A percentile compares a stretch with the other conserved stretches of the same genome.
phyloP scores from a whole-genome alignment of 2,329 filamentous ascomycete genomes.

The Fusarium sp. region DNA sequence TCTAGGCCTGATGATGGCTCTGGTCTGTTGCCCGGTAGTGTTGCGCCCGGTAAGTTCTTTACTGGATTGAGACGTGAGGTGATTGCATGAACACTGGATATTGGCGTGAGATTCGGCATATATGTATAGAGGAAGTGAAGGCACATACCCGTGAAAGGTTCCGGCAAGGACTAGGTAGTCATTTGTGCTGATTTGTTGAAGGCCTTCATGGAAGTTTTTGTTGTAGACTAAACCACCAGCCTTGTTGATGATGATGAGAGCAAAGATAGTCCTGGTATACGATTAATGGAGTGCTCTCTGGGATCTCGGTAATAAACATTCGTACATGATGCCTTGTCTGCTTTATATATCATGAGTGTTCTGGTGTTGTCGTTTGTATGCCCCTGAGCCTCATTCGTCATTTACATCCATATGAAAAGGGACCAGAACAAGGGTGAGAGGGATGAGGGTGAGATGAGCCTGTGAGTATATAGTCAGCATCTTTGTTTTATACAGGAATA shows the following conservation, averaged over 20 bases:
- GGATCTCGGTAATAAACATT: neutral
- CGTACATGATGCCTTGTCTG: conserved; percentile 33
- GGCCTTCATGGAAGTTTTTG: conserved; percentile 86
- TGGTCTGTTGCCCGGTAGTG: conserved; percentile 61
- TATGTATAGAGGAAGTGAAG: conserved; percentile 21
- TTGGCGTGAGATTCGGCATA: conserved; percentile 16
- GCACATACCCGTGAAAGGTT: conserved; percentile 87
- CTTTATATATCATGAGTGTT: conserved; percentile 16
- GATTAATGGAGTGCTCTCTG: neutral
- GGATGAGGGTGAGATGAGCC: conserved; percentile 22
- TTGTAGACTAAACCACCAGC: conserved; percentile 97
- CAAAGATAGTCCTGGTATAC: conserved; percentile 83
- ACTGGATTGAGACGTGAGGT: conserved; percentile 71
- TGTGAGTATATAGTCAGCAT: conserved; percentile 8
- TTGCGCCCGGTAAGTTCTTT: conserved; percentile 51
- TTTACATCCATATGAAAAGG: conserved; percentile 31
- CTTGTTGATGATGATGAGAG: conserved; percentile 98
- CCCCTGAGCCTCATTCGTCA: conserved; percentile 40
- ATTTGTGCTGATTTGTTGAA: conserved; percentile 91
- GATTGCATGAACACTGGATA: conserved; percentile 73
- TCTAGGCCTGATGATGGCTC: conserved; percentile 83
- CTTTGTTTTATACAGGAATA: neutral
- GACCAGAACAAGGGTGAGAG: conserved; percentile 36
- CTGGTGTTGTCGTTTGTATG: conserved; percentile 19
- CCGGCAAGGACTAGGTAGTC: conserved; percentile 97